These are phyloP conservation scores for Aspergillus pseudonomiae DNA, from an alignment of 2,329 filamentous ascomycete species.

Conservation along the genomic window DNA sequence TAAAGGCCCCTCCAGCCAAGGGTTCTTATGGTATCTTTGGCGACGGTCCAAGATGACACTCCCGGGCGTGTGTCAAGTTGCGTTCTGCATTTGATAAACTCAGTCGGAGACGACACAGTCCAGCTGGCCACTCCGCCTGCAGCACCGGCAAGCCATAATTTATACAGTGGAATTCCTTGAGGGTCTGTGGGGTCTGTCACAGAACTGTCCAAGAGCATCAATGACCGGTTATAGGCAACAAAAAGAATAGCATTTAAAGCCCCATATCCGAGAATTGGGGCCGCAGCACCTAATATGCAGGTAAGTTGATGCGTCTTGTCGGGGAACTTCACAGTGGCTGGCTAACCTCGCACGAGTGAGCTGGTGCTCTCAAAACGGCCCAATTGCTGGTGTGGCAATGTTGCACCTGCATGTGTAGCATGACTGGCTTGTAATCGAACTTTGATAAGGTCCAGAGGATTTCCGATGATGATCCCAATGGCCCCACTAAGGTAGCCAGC, in stretches of 20 bases:
- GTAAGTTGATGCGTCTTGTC: constrained; percentile 13
- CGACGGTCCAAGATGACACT: constrained; percentile 65
- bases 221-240: constrained; percentile 84
- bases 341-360: constrained; percentile 45
- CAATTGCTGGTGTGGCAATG: constrained; percentile 26
- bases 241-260: constrained; percentile 90
- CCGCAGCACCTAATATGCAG: constrained; percentile 67
- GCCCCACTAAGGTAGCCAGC: constrained; percentile 88
- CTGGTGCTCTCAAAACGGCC: constrained; percentile 38
- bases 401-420: constrained; percentile 25
- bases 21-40: constrained; percentile 60
- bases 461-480: constrained; percentile 83
- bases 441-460: constrained; percentile 79
- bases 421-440: constrained; percentile 74
- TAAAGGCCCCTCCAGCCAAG: constrained; percentile 74
- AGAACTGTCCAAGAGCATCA: constrained; percentile 59
- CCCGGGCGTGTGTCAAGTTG: constrained; percentile 61
- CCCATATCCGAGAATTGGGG: constrained; percentile 86
- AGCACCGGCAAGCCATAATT: constrained; percentile 79
- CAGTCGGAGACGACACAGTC: constrained; percentile 83
- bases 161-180: constrained; percentile 57
- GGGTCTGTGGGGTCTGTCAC: constrained; percentile 49
- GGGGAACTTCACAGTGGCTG: neutral
- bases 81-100: constrained; percentile 86
- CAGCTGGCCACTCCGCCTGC: constrained; percentile 83